Base-by-base conservation (phyloP, 2,329 filamentous ascomycete species). In the Coniella lustricola region DNA sequence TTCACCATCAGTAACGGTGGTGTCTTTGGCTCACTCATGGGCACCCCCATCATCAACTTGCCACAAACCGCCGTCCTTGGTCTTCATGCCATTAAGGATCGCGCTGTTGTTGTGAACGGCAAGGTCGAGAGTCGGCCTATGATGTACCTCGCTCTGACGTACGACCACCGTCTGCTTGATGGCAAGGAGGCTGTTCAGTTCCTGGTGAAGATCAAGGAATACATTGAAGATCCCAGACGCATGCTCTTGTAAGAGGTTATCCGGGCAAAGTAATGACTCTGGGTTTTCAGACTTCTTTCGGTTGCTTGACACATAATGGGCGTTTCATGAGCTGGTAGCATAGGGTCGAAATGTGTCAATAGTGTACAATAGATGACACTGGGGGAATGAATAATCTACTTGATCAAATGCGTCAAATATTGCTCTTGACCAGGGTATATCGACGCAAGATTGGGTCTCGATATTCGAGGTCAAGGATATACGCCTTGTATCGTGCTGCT, bases 121-220 rank as follows among this genome's bases (percentile, higher is more conserved):
- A 94, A 96, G 74, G 76, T 97, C 50, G 90, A 96, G 68, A 87
- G 95, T 59, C 81, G 93, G 57, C 93, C 93, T n/a, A 97, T 98
- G 90, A 98, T 98, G 93, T 97, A 95, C 69, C 80, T 98, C 56
- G 93, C 93, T 36, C 77, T 98, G 52, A 98, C 93, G 13, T 98
- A 98, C 64, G 93, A 98, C 67, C 93, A 98, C 72, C 87, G 93
- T 64, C 81, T 98, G 43, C 76, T 98, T 20, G 93, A 97, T 67
- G 93, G 93, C 44, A 82, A 91, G 64, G 91, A 97, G 73, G 93
- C 91, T 40, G 90, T 95, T 35, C 93, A 91, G 54, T 97, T 97
- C 77, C 75, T 97, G 58, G 85, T 97, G 53, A 95, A 95, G 80
- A 76, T 98, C 62, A 97, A 97, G 81, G 88, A 96, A 68, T 95